These are phyloP conservation scores for Plasmodium chabaudi DNA, from an alignment of 169 alveolate genomes.

Conservation along the genomic window DNA sequence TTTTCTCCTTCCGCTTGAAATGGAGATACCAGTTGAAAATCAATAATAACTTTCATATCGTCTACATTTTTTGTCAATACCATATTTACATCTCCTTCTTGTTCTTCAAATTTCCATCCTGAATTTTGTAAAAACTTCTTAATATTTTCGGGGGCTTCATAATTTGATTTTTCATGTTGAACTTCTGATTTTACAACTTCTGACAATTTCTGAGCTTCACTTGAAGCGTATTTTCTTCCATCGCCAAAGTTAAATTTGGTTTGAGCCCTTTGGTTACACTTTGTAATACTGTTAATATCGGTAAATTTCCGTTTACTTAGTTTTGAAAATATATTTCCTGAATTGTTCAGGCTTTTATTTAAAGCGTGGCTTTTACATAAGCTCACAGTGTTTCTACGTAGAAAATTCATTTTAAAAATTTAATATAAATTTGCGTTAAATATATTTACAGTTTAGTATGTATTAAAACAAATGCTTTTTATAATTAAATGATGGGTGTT, in stretches of 20 bases:
- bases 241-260: constrained; percentile 9
- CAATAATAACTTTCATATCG: constrained; percentile 87
- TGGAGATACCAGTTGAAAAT: constrained; percentile 88
- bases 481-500: too few relatives aligned
- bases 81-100: constrained; percentile 89
- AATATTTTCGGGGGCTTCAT: constrained; percentile 85
- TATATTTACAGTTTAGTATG: not conserved
- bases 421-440: not conserved
- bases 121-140: constrained; percentile 82
- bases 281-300: constrained; percentile 26
- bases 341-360: constrained; percentile 23
- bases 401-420: constrained; percentile 43
- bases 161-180: constrained; percentile 87
- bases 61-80: constrained; percentile 85
- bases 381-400: constrained; percentile 47
- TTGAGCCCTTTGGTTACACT: constrained; percentile 34
- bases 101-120: constrained; percentile 88
- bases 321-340: constrained; percentile 19
- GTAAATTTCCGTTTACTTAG: constrained; percentile 46
- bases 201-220: constrained; percentile 85
- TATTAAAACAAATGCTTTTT: not conserved
- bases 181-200: constrained; percentile 87
- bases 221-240: constrained; percentile 76
- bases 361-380: constrained; percentile 43
- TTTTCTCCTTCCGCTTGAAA: constrained; percentile 91